Evolutionary conservation across 352 stramenopile genomes (phyloP), one percentile per base, ranked within the genome.

Genomic region (Phytophthora macrochlamydospora): DNA sequence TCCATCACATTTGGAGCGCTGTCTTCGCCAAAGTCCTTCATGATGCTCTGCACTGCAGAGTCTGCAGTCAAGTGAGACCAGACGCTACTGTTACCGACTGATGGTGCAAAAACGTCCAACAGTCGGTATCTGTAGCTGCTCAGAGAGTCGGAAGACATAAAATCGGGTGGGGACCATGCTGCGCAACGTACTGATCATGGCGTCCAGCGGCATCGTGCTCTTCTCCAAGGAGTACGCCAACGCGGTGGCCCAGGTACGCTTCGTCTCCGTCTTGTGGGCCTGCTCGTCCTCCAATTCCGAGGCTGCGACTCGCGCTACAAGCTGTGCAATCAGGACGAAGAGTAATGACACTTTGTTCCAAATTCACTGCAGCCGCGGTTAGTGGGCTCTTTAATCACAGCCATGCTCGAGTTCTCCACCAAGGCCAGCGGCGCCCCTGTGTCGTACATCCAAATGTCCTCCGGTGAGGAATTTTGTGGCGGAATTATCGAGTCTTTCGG

Each of bases 171-270:
- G 37, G 59, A 65, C 45, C 45, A 98, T 98, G 92, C 86, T 98
- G 59, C 89, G 90, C 55, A 98, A 97, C 72, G 88, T 98, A 50
- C 79, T 98, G 44, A 90, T 98, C 64, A 97, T 98, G 86, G 81
- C 90, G 33, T 90, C 85, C 40, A 98, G 91, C 72, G 92, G 92
- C 67, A 93, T 97, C 73, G 87, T 97, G 59, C 86, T 98, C 56
- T 98, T 98, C 77, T 97, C 18, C 51, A 96, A 97, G 61, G 91
- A 97, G 63, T 97, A 96, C 69, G 85, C 83, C 38, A 96, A 97
- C 59, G 76, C 86, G 29, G 77, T 97, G 28, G 82, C 85, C 2
- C 87, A 96, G 83, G 85, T 94, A 77, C 2, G 3, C 13, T 30
- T 56, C 13, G 33, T 8, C 28, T 11, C 18, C 13, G 24, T 45